Base-by-base conservation (phyloP, 2,329 filamentous ascomycete genomes). In the Hypoxylon sp. region DNA sequence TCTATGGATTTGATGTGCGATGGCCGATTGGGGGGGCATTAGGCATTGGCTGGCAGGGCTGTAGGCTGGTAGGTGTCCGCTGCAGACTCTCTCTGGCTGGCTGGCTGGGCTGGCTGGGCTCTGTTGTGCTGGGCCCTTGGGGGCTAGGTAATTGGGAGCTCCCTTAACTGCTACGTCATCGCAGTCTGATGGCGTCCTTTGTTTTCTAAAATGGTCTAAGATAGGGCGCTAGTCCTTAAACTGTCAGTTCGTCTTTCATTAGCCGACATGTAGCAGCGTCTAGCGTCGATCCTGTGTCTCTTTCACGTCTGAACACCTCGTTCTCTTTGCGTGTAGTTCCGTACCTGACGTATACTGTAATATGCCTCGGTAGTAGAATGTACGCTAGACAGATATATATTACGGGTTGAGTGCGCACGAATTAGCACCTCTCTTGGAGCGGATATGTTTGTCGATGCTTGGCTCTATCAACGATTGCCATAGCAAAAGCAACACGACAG, bases 131-230 rank as follows among this genome's bases (percentile, higher is more conserved):
- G 26, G 43, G 42, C 41, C 43, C 47, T 35, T 42, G 13, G 48
- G 49, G 51, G 31, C 48, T 20, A 54, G 51, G 50, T 48, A n/a
- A 52, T 49, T 43, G 27, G 47, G 58, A n/a, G n/a, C n/a, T 57
- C 48, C 59, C 57, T 55, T 59, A n/a, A 42, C 35, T 57, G 11
- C 62, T 68, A 69, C 67, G 67, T 69, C 67, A 69, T 69, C 37
- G 48, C 40, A 50, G 35, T 46, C 55, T n/a, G 56, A 50, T 58
- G 29, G 50, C 31, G 18, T 47, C 40, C 37, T 55, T 51, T 53
- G 40, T 23, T 35, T 27, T 48, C 45, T 23, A 27, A 56, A 46
- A 20, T 40, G 18, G 37, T 23, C 37, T 18, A 38, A 49, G 10
- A 2, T 10, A 24, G 42, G 2, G 17, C 18, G 38, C 60, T 62